phyloP scores from a whole-genome alignment of 2,329 filamentous ascomycete species.

The Penicillium sumatraense region DNA sequence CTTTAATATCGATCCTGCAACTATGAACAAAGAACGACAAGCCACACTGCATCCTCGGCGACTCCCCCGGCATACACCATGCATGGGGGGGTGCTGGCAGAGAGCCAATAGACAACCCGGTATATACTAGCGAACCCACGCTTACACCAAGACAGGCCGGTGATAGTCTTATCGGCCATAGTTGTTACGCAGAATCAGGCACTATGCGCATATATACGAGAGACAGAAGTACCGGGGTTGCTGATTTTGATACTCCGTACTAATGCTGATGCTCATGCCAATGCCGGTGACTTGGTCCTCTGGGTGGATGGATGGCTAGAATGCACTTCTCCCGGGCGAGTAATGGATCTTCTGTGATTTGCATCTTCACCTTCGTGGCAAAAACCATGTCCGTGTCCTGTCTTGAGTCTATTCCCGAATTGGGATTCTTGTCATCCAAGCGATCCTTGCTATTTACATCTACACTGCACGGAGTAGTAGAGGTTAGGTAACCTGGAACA shows the following conservation, averaged over 20 bases:
- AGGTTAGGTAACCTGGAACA: not conserved
- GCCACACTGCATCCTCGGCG: conserved; percentile 12
- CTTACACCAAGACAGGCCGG: conserved; percentile 4
- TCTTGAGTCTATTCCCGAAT: not conserved
- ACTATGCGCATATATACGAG: not conserved
- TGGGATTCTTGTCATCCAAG: not conserved
- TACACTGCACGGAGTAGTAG: too few relatives aligned
- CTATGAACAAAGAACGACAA: conserved; percentile 3
- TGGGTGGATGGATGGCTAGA: not conserved
- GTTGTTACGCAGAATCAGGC: not conserved
- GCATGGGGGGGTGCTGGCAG: conserved; percentile 5
- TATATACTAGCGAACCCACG: conserved; percentile 16
- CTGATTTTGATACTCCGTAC: not conserved
- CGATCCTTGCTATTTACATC: not conserved
- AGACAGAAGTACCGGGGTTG: not conserved
- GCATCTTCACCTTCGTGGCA: not conserved
- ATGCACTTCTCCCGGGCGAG: conserved; percentile 3
- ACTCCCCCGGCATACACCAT: conserved; percentile 11
- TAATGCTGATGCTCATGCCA: not conserved
- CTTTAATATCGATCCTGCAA: conserved; percentile 15
- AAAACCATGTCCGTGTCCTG: not conserved
- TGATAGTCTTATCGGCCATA: conserved; percentile 17
- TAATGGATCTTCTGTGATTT: not conserved
- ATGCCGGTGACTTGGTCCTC: not conserved
- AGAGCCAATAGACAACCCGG: conserved; percentile 18